Percentiles rank a stretch among this genome's conserved stretches.
These are phyloP conservation scores for Metschnikowia noctiluminum DNA, from an alignment of 805 yeast genomes.

Conservation along the genomic window DNA sequence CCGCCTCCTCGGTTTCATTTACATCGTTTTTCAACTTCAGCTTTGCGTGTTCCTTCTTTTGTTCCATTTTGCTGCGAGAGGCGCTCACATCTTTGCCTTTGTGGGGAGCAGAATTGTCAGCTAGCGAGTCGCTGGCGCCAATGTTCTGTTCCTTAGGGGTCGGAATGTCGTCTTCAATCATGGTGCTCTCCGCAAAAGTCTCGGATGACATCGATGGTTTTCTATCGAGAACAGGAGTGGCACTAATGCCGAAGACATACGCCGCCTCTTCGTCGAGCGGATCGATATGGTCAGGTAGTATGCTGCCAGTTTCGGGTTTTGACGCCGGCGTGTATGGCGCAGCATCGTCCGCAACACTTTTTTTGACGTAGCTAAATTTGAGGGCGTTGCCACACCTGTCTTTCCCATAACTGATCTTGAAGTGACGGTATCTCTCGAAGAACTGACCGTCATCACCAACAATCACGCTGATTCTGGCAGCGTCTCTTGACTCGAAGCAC, in stretches of 20 bases:
- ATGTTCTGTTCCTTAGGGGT: not conserved
- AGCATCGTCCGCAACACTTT: constrained; percentile 19
- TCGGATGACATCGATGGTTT: not conserved
- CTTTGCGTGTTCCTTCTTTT: no score
- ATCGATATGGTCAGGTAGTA: constrained; percentile 2
- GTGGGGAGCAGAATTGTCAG: no score
- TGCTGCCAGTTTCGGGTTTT: not conserved
- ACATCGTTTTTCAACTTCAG: no score
- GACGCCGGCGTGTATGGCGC: not conserved
- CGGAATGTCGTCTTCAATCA: not conserved
- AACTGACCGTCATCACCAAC: constrained; percentile 34
- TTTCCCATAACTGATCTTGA: constrained; percentile 67
- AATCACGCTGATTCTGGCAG: constrained; percentile 32
- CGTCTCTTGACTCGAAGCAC: constrained; percentile 41
- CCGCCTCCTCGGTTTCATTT: constrained; percentile 5
- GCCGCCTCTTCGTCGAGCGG: constrained; percentile 36
- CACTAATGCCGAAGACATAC: constrained; percentile 43
- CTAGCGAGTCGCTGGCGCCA: no score
- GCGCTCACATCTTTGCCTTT: no score
- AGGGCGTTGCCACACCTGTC: constrained; percentile 80
- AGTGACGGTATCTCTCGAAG: constrained; percentile 46
- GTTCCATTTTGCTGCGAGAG: no score
- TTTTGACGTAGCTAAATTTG: constrained; percentile 47
- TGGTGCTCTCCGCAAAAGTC: constrained; percentile 6
- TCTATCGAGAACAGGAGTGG: constrained; percentile 4